Evolutionary conservation across 169 alveolate species (phyloP).

Genomic region (Plasmodium malariae): DNA sequence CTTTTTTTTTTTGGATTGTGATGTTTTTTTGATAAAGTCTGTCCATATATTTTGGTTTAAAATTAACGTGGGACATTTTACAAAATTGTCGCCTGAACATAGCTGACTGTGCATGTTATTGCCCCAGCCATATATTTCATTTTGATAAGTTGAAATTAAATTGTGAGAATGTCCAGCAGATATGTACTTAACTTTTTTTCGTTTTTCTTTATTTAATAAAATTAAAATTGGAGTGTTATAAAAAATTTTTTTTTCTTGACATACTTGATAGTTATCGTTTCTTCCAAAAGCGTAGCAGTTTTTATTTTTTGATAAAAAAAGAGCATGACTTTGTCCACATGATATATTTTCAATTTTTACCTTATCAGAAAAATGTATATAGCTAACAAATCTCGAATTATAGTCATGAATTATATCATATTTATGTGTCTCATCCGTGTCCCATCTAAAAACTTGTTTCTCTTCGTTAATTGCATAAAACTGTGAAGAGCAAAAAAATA

Average conservation of each 20-base stretch:
- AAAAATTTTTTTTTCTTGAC: conserved; percentile 12
- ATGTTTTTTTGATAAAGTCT: not conserved
- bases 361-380: conserved; percentile 29
- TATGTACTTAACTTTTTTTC: conserved; percentile 39
- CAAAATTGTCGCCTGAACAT: not conserved
- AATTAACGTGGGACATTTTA: conserved; percentile 54
- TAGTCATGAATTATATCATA: conserved; percentile 10
- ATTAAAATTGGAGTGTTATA: conserved; percentile 23
- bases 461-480: conserved; percentile 24
- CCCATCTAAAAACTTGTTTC: conserved; percentile 29
- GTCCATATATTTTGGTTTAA: conserved; percentile 19
- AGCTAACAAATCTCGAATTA: conserved; percentile 33
- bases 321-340: conserved; percentile 64
- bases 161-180: conserved; percentile 72
- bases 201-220: not conserved
- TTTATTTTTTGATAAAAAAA: conserved; percentile 44
- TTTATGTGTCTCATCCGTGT: not conserved
- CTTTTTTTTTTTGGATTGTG: not conserved
- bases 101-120: conserved; percentile 49
- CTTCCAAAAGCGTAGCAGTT: conserved; percentile 64
- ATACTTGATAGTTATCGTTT: conserved; percentile 40
- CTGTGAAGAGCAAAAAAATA: conserved; percentile 22
- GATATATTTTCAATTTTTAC: conserved; percentile 23
- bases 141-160: conserved; percentile 48
- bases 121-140: conserved; percentile 72